A percentile compares a stretch with the other conserved stretches of the same genome.
phyloP scores from a whole-genome alignment of 1,284 basidiomycete genomes.

The Tilletia walkeri region DNA sequence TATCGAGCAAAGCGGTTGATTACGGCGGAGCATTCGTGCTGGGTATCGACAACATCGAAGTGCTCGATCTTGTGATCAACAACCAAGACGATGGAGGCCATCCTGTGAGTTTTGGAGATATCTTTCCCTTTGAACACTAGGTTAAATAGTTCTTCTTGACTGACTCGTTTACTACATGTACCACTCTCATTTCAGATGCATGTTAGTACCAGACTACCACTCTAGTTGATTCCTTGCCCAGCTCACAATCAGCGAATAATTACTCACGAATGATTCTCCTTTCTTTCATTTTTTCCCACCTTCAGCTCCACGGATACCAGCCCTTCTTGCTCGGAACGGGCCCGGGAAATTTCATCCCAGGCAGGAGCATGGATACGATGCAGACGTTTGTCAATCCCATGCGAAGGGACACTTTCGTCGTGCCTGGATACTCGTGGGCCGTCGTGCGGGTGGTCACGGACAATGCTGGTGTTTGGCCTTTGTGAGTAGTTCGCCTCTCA shows the following conservation, averaged over 20 bases:
- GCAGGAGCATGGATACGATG: slow-evolving; percentile 21
- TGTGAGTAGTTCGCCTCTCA: neutral
- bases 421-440: slow-evolving; percentile 36
- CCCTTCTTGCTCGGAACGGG: slow-evolving; percentile 54
- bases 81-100: slow-evolving; percentile 53
- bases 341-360: slow-evolving; percentile 37
- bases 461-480: slow-evolving; percentile 35
- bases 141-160: neutral
- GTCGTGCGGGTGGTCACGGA: slow-evolving; percentile 43
- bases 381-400: slow-evolving; percentile 54
- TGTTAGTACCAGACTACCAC: neutral
- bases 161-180: slow-evolving; percentile 14
- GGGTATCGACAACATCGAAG: slow-evolving; percentile 31
- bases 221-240: neutral
- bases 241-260: neutral
- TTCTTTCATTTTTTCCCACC: neutral
- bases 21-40: slow-evolving; percentile 27
- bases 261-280: neutral
- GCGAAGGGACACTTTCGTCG: slow-evolving; percentile 56
- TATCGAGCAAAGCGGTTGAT: slow-evolving; percentile 26
- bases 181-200: neutral
- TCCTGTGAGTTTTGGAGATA: slow-evolving; percentile 29
- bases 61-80: slow-evolving; percentile 53
- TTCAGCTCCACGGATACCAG: slow-evolving; percentile 34
- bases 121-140: neutral